A percentile compares a stretch with the other conserved stretches of the same genome.
These are phyloP conservation scores for Podaxis pistillaris DNA, from an alignment of 768 basidiomycete genomes.

Conservation along the genomic window DNA sequence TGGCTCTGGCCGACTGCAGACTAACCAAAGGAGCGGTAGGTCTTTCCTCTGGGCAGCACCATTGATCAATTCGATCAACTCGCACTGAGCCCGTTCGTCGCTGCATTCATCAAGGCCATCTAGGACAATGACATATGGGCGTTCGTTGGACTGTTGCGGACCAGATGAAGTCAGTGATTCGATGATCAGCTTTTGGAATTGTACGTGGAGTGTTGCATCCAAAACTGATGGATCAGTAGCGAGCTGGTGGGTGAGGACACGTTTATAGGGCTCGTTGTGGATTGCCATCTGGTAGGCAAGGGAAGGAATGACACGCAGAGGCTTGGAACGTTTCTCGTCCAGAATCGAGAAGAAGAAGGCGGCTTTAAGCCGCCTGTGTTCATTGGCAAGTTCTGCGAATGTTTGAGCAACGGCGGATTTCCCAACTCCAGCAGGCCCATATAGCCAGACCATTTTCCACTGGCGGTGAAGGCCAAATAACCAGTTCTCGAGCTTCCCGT, in stretches of 20 bases:
- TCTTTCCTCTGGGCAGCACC: neutral
- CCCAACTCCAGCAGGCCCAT: neutral
- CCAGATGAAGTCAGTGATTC: neutral
- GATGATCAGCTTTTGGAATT: neutral
- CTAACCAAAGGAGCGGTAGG: neutral
- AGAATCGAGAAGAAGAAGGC: neutral
- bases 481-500: neutral
- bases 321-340: neutral
- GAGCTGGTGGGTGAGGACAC: neutral
- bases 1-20: conserved; percentile 3
- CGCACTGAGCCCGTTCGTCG: neutral
- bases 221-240: neutral
- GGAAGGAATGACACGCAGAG: neutral
- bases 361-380: neutral
- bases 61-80: neutral
- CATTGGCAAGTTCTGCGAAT: neutral
- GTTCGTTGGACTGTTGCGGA: neutral
- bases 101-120: neutral
- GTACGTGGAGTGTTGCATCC: neutral
- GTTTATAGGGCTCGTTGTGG: neutral
- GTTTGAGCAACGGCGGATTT: neutral
- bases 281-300: neutral
- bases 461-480: neutral
- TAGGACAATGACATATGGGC: neutral
- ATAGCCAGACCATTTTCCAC: neutral